Percentiles rank a stretch among this genome's conserved stretches.
Conservation (phyloP, 768 basidiomycete genomes). For the Serendipita sp. region DNA sequence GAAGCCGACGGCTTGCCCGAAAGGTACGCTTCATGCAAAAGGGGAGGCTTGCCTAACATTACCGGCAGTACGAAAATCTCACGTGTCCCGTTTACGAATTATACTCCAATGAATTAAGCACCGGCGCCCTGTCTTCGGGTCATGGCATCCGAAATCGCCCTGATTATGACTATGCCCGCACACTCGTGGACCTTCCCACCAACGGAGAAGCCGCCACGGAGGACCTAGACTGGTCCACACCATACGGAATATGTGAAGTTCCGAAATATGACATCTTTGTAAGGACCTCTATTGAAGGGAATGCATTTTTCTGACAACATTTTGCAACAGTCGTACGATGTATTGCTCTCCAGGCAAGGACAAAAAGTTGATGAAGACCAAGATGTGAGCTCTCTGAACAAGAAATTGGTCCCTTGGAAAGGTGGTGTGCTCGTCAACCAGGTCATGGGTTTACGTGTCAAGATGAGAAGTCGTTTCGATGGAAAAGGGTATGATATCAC, state of each 20-base stretch:
- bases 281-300: conserved; percentile 18
- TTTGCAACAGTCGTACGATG: background rate
- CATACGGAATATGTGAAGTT: conserved; percentile 59
- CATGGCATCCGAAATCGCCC: conserved; percentile 59
- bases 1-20: conserved; percentile 43
- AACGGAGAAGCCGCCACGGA: conserved; percentile 29
- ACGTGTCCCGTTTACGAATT: conserved; percentile 17
- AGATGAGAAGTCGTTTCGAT: conserved; percentile 66
- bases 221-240: conserved; percentile 34
- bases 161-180: conserved; percentile 70
- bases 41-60: conserved; percentile 41
- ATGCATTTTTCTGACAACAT: background rate
- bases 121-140: conserved; percentile 26
- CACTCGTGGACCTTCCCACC: conserved; percentile 41
- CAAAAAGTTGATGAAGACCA: conserved; percentile 31
- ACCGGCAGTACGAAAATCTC: conserved; percentile 10
- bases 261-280: conserved; percentile 58
- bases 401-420: conserved; percentile 45
- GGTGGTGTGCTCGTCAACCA: conserved; percentile 68
- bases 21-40: conserved; percentile 57
- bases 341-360: conserved; percentile 39
- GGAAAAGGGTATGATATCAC: conserved; percentile 76
- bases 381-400: conserved; percentile 49
- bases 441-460: conserved; percentile 60
- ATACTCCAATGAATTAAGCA: conserved; percentile 18